Conservation (phyloP, 805 yeast species). For the Starmerella apis region DNA sequence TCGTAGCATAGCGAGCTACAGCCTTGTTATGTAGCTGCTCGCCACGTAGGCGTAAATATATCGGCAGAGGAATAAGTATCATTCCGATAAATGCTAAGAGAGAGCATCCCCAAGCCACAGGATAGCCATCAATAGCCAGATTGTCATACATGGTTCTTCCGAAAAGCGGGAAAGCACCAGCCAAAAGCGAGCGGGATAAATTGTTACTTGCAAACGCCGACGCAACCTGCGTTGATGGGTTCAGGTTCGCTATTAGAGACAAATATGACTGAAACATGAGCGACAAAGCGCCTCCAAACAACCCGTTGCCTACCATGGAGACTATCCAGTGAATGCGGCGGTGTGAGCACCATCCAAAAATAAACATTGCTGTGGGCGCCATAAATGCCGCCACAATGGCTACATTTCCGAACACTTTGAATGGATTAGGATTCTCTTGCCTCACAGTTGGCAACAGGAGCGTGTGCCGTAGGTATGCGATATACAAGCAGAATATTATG, state of each 20-base stretch:
- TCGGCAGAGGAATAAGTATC: conserved; percentile 40
- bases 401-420: conserved; percentile 20
- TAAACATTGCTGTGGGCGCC: conserved; percentile 45
- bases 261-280: conserved; percentile 44
- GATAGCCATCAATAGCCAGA: conserved; percentile 35
- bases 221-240: conserved; percentile 41
- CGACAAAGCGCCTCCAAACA: conserved; percentile 37
- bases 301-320: conserved; percentile 37
- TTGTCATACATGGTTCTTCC: conserved; percentile 47
- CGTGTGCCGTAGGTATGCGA: conserved; percentile 8
- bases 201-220: conserved; percentile 52
- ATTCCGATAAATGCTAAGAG: conserved; percentile 38
- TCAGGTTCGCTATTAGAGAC: conserved; percentile 42
- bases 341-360: conserved; percentile 50
- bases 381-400: conserved; percentile 37
- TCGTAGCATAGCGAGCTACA: conserved; percentile 12
- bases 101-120: conserved; percentile 51
- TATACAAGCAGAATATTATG: conserved; percentile 30
- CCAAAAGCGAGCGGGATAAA: conserved; percentile 42
- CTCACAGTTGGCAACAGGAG: conserved; percentile 9
- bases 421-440: conserved; percentile 5
- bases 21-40: conserved; percentile 12
- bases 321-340: conserved; percentile 44
- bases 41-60: conserved; percentile 25
- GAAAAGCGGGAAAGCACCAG: conserved; percentile 54